phyloP scores from a whole-genome alignment of 148 eudicot species.

The Euryodendron excelsum region DNA sequence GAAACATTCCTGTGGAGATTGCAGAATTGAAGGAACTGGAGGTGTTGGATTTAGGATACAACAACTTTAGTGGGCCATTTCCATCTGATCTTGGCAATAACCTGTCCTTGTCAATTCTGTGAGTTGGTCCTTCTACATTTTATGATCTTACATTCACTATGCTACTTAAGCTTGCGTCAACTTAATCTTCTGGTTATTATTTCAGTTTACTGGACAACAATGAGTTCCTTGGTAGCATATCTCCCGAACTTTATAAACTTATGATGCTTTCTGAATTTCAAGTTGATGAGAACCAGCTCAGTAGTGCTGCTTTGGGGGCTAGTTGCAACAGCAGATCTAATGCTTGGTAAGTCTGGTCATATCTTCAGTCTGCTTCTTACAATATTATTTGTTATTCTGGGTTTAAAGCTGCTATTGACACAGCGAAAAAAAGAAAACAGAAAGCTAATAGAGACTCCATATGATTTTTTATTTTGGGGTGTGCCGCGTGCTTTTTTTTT shows the following conservation, averaged over 20 bases:
- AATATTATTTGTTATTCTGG: not conserved
- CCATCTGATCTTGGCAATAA: constrained; percentile 41
- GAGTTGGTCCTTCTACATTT: constrained; percentile 23
- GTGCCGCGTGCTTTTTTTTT: no score
- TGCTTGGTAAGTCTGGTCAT: constrained; percentile 21
- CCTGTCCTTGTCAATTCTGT: constrained; percentile 47
- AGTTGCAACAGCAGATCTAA: constrained; percentile 15
- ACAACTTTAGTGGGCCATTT: constrained; percentile 50
- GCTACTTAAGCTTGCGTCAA: constrained; percentile 5
- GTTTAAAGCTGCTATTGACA: not conserved
- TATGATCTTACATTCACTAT: not conserved
- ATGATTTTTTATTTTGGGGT: no score
- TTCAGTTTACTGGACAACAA: constrained; percentile 70
- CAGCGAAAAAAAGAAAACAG: not conserved
- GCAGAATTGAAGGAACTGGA: constrained; percentile 53
- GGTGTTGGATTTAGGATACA: constrained; percentile 64
- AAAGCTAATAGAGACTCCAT: no score
- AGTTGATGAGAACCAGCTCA: constrained; percentile 25
- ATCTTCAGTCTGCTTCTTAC: constrained; percentile 5
- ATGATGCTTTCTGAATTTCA: constrained; percentile 33
- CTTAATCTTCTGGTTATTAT: constrained; percentile 6
- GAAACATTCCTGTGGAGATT: constrained; percentile 65
- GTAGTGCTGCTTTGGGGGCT: not conserved
- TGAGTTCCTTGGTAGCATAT: constrained; percentile 32
- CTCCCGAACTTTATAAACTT: constrained; percentile 37